phyloP scores from a whole-genome alignment of 1,139 yeast genomes.

The Kodamaea derodonti region DNA sequence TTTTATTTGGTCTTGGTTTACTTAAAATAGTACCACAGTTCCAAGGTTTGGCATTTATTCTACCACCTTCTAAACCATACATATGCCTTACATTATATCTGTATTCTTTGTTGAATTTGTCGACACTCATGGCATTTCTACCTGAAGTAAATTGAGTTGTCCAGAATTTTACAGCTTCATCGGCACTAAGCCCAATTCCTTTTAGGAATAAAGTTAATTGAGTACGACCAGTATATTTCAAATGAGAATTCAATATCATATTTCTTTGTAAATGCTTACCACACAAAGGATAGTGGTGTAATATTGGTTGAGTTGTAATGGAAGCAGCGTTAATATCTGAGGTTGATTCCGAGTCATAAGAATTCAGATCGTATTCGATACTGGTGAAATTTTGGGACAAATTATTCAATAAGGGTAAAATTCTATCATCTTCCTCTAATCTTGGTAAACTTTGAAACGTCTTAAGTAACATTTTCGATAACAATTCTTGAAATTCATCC shows the following conservation, averaged over 20 bases:
- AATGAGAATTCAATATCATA: slow-evolving; percentile 60
- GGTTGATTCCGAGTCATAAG: slow-evolving; percentile 29
- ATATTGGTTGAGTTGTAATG: slow-evolving; percentile 52
- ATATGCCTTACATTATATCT: slow-evolving; percentile 81
- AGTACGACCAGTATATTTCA: slow-evolving; percentile 78
- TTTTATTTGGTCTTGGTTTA: slow-evolving; percentile 67
- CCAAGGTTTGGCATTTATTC: slow-evolving; percentile 83
- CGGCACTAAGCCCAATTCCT: slow-evolving; percentile 83
- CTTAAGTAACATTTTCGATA: slow-evolving; percentile 51
- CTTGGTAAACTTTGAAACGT: slow-evolving; percentile 82
- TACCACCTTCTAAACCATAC: slow-evolving; percentile 88
- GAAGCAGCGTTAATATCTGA: slow-evolving; percentile 62
- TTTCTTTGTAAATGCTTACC: slow-evolving; percentile 66
- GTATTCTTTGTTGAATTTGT: slow-evolving; percentile 83
- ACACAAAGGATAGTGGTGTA: slow-evolving; percentile 79
- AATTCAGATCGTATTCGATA: slow-evolving; percentile 44
- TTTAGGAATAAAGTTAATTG: slow-evolving; percentile 82
- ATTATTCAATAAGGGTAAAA: slow-evolving; percentile 78
- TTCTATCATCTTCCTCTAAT: slow-evolving; percentile 86
- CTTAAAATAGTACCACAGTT: slow-evolving; percentile 75
- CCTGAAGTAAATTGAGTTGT: slow-evolving; percentile 61
- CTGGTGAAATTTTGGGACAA: slow-evolving; percentile 70
- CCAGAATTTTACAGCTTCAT: slow-evolving; percentile 90
- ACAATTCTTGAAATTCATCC: slow-evolving; percentile 57
- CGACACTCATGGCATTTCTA: slow-evolving; percentile 50